Conservation (phyloP, 352 stramenopile genomes). For the Lagenidium giganteum region DNA sequence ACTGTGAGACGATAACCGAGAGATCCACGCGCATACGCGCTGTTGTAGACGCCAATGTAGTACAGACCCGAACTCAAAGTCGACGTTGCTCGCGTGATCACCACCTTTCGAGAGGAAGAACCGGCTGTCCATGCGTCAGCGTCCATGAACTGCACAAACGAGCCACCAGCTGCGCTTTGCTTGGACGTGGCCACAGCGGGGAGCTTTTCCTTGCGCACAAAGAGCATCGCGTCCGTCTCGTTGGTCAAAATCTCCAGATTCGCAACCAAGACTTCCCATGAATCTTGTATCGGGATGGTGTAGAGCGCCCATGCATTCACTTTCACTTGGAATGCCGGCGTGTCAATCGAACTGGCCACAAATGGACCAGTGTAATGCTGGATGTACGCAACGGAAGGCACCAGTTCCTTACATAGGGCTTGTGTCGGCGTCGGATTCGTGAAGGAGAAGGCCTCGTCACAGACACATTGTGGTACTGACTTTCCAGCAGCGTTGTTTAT, state of each 20-base stretch:
- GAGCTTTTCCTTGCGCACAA: conserved; percentile 61
- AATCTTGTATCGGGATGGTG: conserved; percentile 44
- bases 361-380: conserved; percentile 51
- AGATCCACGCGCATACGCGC: conserved; percentile 39
- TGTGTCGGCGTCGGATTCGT: conserved; percentile 29
- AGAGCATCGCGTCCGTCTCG: conserved; percentile 68
- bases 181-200: conserved; percentile 20
- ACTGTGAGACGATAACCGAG: conserved; percentile 53
- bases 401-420: conserved; percentile 53
- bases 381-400: conserved; percentile 54
- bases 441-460: conserved; percentile 62
- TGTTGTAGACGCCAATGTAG: conserved; percentile 75
- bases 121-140: conserved; percentile 37
- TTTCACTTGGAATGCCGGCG: conserved; percentile 10
- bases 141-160: conserved; percentile 52
- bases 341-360: conserved; percentile 8
- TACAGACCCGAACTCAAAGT: conserved; percentile 69
- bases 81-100: conserved; percentile 47
- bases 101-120: conserved; percentile 36
- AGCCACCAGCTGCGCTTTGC: conserved; percentile 1
- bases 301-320: conserved; percentile 57
- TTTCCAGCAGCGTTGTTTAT: conserved; percentile 7
- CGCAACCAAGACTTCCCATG: conserved; percentile 54
- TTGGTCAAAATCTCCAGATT: conserved; percentile 26
- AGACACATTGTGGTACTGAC: conserved; percentile 39